A percentile compares a stretch with the other conserved stretches of the same genome.
These are phyloP conservation scores for Lithocarpus polystachyus DNA, from an alignment of 306 rosid genomes.

Conservation along the genomic window DNA sequence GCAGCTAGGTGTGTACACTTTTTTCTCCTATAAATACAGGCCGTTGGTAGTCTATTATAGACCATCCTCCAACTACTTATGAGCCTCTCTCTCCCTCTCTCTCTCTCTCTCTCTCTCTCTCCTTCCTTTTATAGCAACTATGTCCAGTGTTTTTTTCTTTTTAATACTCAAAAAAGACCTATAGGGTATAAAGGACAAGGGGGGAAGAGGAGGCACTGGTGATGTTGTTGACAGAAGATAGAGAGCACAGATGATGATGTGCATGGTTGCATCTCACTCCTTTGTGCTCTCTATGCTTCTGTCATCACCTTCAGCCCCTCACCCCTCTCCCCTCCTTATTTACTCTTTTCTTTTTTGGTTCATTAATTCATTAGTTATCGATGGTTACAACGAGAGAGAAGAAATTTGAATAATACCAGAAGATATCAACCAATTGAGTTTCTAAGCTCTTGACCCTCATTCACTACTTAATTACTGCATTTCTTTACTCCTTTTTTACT, in stretches of 20 bases:
- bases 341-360: background rate
- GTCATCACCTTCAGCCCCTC: slow-evolving; percentile 39
- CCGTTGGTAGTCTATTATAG: slow-evolving; percentile 14
- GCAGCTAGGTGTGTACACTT: background rate
- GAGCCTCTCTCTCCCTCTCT: background rate
- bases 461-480: too few relatives aligned
- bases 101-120: slow-evolving; percentile 7
- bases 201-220: slow-evolving; percentile 18
- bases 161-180: background rate
- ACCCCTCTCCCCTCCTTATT: background rate
- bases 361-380: background rate
- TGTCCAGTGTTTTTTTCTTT: background rate
- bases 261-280: slow-evolving; percentile 47
- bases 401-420: too few relatives aligned
- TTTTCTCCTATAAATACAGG: slow-evolving; percentile 56
- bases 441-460: too few relatives aligned
- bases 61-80: background rate
- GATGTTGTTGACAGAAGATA: slow-evolving; percentile 97
- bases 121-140: background rate
- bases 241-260: slow-evolving; percentile 94
- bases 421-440: too few relatives aligned
- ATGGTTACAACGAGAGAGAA: too few relatives aligned
- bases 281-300: slow-evolving; percentile 74
- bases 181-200: background rate
- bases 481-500: background rate